Evolutionary conservation across 1,284 basidiomycete genomes (phyloP).

Genomic region (Coriolopsis trogii): DNA sequence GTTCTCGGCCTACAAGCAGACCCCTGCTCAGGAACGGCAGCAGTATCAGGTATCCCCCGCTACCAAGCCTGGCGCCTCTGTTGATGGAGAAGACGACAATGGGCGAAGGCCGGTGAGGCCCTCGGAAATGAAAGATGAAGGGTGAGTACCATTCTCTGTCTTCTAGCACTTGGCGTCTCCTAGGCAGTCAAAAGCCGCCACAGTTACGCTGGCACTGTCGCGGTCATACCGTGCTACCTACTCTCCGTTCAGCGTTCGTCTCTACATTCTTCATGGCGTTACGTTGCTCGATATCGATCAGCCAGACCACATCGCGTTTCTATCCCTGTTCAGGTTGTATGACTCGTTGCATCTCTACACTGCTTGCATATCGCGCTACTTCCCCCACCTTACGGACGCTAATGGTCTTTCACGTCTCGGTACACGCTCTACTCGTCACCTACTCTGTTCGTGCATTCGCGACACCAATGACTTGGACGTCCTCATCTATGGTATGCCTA

Average conservation of each 20-base stretch:
- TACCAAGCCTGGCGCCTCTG: constrained; percentile 18
- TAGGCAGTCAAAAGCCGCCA: constrained; percentile 10
- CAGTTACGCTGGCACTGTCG: constrained; percentile 19
- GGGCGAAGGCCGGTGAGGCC: constrained; percentile 47
- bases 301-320: constrained; percentile 15
- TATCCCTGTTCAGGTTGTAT: constrained; percentile 7
- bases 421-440: constrained; percentile 20
- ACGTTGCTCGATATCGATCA: constrained; percentile 10
- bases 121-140: constrained; percentile 91
- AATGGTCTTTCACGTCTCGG: constrained; percentile 28
- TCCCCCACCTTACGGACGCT: constrained; percentile 31
- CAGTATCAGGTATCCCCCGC: constrained; percentile 38
- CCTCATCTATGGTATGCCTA: constrained; percentile 14
- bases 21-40: constrained; percentile 67
- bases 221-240: constrained; percentile 29
- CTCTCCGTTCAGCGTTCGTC: constrained; percentile 18
- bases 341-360: too few species aligned
- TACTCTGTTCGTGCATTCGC: constrained; percentile 25
- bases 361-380: background rate
- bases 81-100: constrained; percentile 10
- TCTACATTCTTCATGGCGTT: constrained; percentile 19
- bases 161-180: constrained; percentile 14
- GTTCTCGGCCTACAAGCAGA: constrained; percentile 69
- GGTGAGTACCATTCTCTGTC: constrained; percentile 66
- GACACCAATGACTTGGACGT: constrained; percentile 13